Evolutionary conservation across 1,139 yeast genomes (phyloP).

Genomic region (Blastobotrys persicus): DNA sequence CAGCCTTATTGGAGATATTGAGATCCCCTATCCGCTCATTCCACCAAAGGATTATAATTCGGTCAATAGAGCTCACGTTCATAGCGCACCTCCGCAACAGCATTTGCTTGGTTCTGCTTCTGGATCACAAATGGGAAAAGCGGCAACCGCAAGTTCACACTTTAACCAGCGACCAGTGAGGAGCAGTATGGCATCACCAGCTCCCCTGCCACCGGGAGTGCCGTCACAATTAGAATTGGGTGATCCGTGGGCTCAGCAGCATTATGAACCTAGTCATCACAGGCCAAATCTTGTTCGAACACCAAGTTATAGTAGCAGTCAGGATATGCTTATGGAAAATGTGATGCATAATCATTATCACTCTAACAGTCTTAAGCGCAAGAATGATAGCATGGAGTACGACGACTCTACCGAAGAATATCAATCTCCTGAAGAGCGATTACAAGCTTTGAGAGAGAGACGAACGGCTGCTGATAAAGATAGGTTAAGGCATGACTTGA

Average conservation of each 20-base stretch:
- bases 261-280: background rate
- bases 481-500: constrained; percentile 37
- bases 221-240: constrained; percentile 2
- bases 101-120: background rate
- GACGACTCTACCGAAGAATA: background rate
- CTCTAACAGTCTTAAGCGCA: background rate
- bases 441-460: constrained; percentile 29
- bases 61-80: constrained; percentile 10
- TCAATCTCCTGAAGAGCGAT: constrained; percentile 17
- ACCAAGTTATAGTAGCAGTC: background rate
- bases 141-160: constrained; percentile 1
- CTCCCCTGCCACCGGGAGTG: background rate
- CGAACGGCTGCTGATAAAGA: constrained; percentile 33
- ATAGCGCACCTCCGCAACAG: constrained; percentile 15
- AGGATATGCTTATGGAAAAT: background rate
- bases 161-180: constrained; percentile 3
- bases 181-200: constrained; percentile 5
- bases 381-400: constrained; percentile 8
- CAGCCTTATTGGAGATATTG: constrained; percentile 41
- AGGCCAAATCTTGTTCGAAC: background rate
- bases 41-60: constrained; percentile 28
- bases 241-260: constrained; percentile 2
- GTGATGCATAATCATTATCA: background rate
- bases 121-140: constrained; percentile 1
- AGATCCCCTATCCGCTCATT: constrained; percentile 41